Conservation (phyloP, 2,329 filamentous ascomycete genomes). For the Grosmannia serpens region DNA sequence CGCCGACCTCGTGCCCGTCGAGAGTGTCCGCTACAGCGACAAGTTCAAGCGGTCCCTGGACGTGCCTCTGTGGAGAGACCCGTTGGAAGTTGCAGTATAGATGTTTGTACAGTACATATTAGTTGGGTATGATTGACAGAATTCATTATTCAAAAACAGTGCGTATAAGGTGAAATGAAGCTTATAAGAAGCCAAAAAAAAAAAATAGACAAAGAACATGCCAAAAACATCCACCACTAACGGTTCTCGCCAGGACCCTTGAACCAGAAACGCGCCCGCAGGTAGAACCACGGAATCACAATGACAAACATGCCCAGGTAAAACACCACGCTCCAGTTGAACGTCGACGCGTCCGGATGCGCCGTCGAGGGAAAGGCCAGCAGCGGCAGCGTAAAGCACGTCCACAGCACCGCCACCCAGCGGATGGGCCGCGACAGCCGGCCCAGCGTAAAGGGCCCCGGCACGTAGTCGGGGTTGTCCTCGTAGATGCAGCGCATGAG, state of each 20-base stretch:
- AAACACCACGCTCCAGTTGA: constrained; percentile 7
- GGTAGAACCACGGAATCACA: constrained; percentile 2
- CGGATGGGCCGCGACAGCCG: background rate
- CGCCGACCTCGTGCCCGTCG: constrained; percentile 25
- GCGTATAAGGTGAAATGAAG: too few species aligned
- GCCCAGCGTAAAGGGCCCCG: background rate
- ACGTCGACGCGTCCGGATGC: background rate
- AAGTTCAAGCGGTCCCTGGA: constrained; percentile 2
- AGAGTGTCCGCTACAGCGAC: constrained; percentile 23
- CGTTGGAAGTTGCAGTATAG: background rate
- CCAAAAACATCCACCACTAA: background rate
- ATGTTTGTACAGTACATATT: background rate
- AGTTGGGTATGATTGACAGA: too few species aligned
- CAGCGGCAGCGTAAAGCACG: constrained; percentile 1
- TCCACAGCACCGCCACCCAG: constrained; percentile 2
- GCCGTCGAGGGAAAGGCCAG: constrained; percentile 2
- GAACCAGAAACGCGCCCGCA: constrained; percentile 3
- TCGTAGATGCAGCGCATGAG: constrained; percentile 6
- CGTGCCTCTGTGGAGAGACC: constrained; percentile 2
- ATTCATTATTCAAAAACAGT: too few species aligned
- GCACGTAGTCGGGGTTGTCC: constrained; percentile 2
- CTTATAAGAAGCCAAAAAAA: too few species aligned
- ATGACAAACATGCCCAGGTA: background rate
- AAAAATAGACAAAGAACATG: background rate
- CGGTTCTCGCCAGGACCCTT: background rate